Percentiles rank a stretch among this genome's conserved stretches.
Evolutionary conservation across 352 stramenopile species (phyloP).

Genomic region (Hyaloperonospora brassicae): DNA sequence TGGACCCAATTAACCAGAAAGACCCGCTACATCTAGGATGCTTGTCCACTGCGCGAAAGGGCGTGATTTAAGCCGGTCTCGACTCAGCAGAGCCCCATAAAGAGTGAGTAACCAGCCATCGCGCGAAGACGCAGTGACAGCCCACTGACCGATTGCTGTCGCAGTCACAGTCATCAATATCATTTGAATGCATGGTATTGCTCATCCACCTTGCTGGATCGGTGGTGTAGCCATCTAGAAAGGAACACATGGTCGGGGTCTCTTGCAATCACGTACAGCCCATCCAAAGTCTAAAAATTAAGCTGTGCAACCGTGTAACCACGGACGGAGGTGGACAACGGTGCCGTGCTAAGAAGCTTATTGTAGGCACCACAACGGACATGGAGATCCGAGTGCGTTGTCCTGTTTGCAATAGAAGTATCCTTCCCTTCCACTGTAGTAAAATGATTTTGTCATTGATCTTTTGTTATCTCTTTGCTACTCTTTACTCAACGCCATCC

Average conservation of each 20-base stretch:
- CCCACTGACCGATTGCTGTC: not conserved
- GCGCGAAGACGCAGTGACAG: not conserved
- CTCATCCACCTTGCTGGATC: not conserved
- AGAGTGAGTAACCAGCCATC: not conserved
- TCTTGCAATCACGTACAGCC: not conserved
- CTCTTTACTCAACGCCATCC: too few species aligned
- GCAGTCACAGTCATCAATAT: conserved; percentile 1
- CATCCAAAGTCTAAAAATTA: not conserved
- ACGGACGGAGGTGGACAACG: not conserved
- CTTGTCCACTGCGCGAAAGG: not conserved
- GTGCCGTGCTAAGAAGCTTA: not conserved
- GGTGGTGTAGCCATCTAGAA: not conserved
- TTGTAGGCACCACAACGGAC: not conserved
- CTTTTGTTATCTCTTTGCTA: too few species aligned
- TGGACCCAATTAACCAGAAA: not conserved
- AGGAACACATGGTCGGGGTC: not conserved
- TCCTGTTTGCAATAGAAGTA: not conserved
- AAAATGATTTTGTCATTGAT: too few species aligned
- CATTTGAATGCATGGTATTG: not conserved
- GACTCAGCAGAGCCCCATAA: not conserved
- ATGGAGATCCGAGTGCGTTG: not conserved
- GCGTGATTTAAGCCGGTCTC: not conserved
- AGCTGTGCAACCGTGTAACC: not conserved
- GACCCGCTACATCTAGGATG: not conserved
- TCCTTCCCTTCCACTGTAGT: too few species aligned